These are phyloP conservation scores for Sequoiadendron giganteum DNA, from an alignment of 75 land plant genomes.

Conservation along the genomic window DNA sequence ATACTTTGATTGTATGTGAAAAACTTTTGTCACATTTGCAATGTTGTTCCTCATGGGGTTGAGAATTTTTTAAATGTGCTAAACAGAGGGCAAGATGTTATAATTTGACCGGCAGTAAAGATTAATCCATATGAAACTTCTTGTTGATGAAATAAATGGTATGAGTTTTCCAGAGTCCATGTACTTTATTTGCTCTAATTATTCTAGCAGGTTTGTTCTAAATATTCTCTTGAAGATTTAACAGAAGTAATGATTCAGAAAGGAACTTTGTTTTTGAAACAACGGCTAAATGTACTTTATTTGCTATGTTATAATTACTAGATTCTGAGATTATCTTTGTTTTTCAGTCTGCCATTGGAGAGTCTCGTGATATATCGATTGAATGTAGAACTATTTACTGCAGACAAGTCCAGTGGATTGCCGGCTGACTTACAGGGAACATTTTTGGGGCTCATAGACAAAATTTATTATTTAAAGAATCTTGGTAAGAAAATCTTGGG, in stretches of 20 bases:
- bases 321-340: neutral
- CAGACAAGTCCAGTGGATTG: slow-evolving; percentile 68
- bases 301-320: neutral
- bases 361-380: slow-evolving; percentile 70
- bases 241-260: neutral
- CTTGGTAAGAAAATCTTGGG: slow-evolving; percentile 51
- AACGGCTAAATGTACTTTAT: neutral
- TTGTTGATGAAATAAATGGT: neutral
- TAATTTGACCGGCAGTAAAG: neutral
- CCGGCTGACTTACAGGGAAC: slow-evolving; percentile 54
- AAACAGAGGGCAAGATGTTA: neutral
- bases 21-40: neutral
- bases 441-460: slow-evolving; percentile 66
- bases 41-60: neutral
- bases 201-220: neutral
- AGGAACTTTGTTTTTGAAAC: neutral
- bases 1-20: neutral
- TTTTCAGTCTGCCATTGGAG: slow-evolving; percentile 61
- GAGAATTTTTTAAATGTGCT: neutral
- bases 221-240: neutral
- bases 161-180: no score
- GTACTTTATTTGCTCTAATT: neutral
- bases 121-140: neutral
- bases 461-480: slow-evolving; percentile 61
- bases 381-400: slow-evolving; percentile 72